Evolutionary conservation across 1,139 yeast species (phyloP).

Genomic region (Eremothecium cymbalariae): DNA sequence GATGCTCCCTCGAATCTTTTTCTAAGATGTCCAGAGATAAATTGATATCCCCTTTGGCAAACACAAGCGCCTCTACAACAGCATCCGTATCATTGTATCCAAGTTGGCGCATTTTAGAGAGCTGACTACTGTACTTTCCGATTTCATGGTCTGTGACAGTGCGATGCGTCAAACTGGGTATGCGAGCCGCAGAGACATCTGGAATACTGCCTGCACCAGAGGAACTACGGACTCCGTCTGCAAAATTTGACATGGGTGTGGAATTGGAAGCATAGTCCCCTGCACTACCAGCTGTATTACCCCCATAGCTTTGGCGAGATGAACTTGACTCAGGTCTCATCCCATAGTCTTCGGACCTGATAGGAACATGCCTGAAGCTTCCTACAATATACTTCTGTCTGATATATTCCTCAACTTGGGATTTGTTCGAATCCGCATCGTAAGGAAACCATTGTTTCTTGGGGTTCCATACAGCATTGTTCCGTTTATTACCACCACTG

Average conservation of each 20-base stretch:
- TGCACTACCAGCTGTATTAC: conserved; percentile 8
- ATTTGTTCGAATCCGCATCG: conserved; percentile 40
- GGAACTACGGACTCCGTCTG: background rate
- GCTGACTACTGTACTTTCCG: conserved; percentile 27
- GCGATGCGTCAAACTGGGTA: conserved; percentile 12
- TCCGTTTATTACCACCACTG: conserved; percentile 30
- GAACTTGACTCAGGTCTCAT: background rate
- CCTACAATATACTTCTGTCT: conserved; percentile 52
- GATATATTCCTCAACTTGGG: conserved; percentile 43
- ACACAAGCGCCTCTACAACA: conserved; percentile 30
- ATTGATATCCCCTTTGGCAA: conserved; percentile 29
- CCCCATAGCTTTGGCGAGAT: conserved; percentile 6
- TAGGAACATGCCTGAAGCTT: conserved; percentile 39
- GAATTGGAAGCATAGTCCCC: conserved; percentile 5
- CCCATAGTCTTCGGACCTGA: conserved; percentile 20
- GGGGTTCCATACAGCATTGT: conserved; percentile 34
- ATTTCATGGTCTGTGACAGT: conserved; percentile 24
- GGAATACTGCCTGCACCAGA: background rate
- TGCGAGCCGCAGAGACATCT: too few relatives aligned
- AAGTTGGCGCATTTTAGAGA: conserved; percentile 21
- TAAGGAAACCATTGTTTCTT: conserved; percentile 58
- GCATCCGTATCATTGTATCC: conserved; percentile 28
- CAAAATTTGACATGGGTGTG: conserved; percentile 1
- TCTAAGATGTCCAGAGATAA: conserved; percentile 27
- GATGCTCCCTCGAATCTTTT: conserved; percentile 8